A percentile compares a stretch with the other conserved stretches of the same genome.
phyloP scores from a whole-genome alignment of 345 rosid species.

The Salix brachista region DNA sequence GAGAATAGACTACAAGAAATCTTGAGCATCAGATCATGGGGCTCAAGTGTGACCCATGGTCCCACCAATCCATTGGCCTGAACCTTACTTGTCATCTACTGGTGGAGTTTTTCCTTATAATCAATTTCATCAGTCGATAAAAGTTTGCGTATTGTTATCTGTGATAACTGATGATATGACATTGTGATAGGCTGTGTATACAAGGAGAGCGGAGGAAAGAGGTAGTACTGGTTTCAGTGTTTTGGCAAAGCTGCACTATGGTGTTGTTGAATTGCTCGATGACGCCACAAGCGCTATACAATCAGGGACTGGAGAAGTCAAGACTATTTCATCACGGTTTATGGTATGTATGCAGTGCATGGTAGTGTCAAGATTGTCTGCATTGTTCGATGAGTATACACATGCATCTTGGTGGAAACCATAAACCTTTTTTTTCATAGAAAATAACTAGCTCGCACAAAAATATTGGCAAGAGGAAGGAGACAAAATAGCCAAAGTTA shows the following conservation, averaged over 20 bases:
- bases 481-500: neutral
- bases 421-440: neutral
- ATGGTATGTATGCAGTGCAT: conserved; percentile 34
- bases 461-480: neutral
- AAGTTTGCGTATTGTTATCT: conserved; percentile 2
- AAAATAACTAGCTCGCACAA: too few species aligned
- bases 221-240: conserved; percentile 41
- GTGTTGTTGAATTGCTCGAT: conserved; percentile 47
- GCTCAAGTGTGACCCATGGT: too few species aligned
- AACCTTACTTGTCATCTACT: too few species aligned
- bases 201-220: conserved; percentile 63
- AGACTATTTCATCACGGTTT: conserved; percentile 51
- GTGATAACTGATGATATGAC: neutral
- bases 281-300: conserved; percentile 45
- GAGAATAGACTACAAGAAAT: too few species aligned
- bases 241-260: conserved; percentile 67
- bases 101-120: neutral
- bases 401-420: neutral
- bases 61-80: too few species aligned
- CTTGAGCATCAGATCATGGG: too few species aligned
- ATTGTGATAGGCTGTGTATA: conserved; percentile 46
- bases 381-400: neutral
- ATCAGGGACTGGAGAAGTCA: conserved; percentile 38
- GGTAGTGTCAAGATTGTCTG: neutral
- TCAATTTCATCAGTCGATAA: neutral